A percentile compares a stretch with the other conserved stretches of the same genome.
Conservation (phyloP, 78 protist genomes). For the Pigoraptor vietnamica region DNA sequence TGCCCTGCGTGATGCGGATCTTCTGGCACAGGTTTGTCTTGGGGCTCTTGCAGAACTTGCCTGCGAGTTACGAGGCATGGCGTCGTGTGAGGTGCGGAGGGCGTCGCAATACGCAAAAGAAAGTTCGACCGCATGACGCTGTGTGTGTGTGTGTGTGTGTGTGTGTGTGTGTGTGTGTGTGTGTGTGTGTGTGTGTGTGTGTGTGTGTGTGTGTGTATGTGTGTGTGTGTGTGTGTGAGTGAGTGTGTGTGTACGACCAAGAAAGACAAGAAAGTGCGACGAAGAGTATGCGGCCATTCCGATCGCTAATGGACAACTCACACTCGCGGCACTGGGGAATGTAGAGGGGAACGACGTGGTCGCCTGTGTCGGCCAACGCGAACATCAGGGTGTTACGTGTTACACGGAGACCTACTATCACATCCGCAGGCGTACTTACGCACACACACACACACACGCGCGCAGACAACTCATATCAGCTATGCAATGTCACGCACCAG, state of each 20-base stretch:
- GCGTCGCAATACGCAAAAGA: too few relatives aligned
- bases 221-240: too few relatives aligned
- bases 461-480: neutral
- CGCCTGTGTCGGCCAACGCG: neutral
- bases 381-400: neutral
- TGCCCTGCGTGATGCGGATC: conserved; percentile 50
- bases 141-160: too few relatives aligned
- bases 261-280: conserved; percentile 75
- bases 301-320: conserved; percentile 45
- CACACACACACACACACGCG: neutral
- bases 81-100: too few relatives aligned
- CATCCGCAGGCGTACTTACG: neutral
- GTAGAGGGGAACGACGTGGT: conserved; percentile 60
- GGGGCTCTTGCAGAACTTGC: conserved; percentile 26
- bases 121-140: too few relatives aligned
- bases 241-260: too few relatives aligned
- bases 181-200: too few relatives aligned
- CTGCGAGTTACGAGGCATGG: conserved; percentile 44
- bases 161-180: too few relatives aligned
- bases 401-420: neutral
- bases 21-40: conserved; percentile 82
- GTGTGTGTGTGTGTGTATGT: too few relatives aligned
- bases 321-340: conserved; percentile 64
- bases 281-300: conserved; percentile 68
- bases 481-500: neutral